Percentiles rank a stretch among this genome's conserved stretches.
Evolutionary conservation across 345 rosid species (phyloP).

Genomic region (Trapa incisa): DNA sequence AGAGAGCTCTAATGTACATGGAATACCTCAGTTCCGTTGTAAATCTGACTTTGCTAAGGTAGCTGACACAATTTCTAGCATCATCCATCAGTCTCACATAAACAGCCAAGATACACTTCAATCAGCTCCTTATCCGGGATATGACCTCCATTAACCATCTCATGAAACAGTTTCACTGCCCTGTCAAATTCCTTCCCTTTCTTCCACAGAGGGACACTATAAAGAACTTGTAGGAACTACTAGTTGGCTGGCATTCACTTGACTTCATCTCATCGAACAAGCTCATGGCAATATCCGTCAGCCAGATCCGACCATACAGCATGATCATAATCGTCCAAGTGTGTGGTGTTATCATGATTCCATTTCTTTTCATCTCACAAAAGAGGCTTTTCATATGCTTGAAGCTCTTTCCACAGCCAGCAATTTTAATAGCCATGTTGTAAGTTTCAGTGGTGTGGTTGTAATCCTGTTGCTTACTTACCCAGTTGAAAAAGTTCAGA

Average conservation of each 20-base stretch:
- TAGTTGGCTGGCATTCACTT: conserved; percentile 27
- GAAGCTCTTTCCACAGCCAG: conserved; percentile 75
- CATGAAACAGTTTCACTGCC: conserved; percentile 43
- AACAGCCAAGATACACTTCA: conserved; percentile 44
- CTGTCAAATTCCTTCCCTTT: conserved; percentile 59
- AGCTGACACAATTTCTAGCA: conserved; percentile 37
- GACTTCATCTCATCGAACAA: conserved; percentile 65
- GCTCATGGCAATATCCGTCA: conserved; percentile 56
- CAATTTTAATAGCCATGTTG: conserved; percentile 72
- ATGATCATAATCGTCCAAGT: conserved; percentile 85
- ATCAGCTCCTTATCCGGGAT: conserved; percentile 56
- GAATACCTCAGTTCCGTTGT: conserved; percentile 37
- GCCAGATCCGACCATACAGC: conserved; percentile 75
- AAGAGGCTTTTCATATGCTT: conserved; percentile 67
- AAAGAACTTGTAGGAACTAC: conserved; percentile 59
- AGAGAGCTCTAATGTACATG: conserved; percentile 56
- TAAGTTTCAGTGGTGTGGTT: conserved; percentile 61
- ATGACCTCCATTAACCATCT: conserved; percentile 46
- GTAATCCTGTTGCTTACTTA: conserved; percentile 48
- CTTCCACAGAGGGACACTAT: conserved; percentile 53
- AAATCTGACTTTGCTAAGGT: conserved; percentile 46
- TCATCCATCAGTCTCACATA: conserved; percentile 52
- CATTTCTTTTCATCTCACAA: conserved; percentile 66
- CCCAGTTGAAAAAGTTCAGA: conserved; percentile 64
- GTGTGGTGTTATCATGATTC: conserved; percentile 41